Conservation (phyloP, 176 grass and related monocot species). For the Saccharum officinarum region DNA sequence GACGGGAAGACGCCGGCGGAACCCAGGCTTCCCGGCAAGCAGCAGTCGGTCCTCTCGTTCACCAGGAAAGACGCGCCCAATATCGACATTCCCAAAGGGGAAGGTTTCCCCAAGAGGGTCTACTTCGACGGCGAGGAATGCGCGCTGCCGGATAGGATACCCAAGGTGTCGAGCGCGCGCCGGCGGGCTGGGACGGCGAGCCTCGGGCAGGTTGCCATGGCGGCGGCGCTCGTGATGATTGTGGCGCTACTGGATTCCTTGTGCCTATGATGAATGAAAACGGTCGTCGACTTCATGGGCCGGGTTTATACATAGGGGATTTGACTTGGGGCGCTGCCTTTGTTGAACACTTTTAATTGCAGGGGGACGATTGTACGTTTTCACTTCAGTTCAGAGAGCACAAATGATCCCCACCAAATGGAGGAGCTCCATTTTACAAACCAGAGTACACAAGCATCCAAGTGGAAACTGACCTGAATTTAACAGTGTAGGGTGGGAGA, state of each 20-base stretch:
- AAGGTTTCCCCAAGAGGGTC: conserved; percentile 67
- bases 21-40: conserved; percentile 71
- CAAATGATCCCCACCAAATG: background rate
- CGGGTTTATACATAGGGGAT: background rate
- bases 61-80: conserved; percentile 51
- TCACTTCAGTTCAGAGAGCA: background rate
- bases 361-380: background rate
- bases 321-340: background rate
- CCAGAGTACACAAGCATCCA: background rate
- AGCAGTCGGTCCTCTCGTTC: conserved; percentile 84
- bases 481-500: background rate
- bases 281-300: background rate
- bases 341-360: background rate
- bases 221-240: background rate
- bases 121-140: conserved; percentile 96
- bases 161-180: conserved; percentile 20
- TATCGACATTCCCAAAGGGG: conserved; percentile 55
- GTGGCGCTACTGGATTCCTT: conserved; percentile 34
- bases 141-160: conserved; percentile 61
- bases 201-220: conserved; percentile 20
- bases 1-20: conserved; percentile 43
- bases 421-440: background rate
- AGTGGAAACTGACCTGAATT: background rate
- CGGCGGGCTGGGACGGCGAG: background rate
- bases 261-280: conserved; percentile 23